A percentile compares a stretch with the other conserved stretches of the same genome.
phyloP scores from a whole-genome alignment of 768 basidiomycete species.

The Lentinula sp. region DNA sequence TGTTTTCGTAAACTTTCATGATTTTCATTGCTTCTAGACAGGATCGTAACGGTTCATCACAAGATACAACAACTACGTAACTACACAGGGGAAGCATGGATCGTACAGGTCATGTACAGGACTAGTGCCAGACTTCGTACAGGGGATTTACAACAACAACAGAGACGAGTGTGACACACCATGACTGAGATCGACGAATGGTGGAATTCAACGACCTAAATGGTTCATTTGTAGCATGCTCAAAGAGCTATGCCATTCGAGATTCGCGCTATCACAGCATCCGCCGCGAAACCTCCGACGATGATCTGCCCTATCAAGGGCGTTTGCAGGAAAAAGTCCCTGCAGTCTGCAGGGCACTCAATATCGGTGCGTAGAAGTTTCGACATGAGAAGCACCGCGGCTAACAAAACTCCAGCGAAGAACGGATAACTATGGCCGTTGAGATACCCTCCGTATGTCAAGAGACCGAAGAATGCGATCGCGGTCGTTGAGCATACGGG shows the following conservation, averaged over 20 bases:
- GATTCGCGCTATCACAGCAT: constrained; percentile 15
- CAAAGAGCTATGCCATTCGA: constrained; percentile 12
- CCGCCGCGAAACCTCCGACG: constrained; percentile 18
- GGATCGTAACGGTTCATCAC: too few species aligned
- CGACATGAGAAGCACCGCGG: constrained; percentile 13
- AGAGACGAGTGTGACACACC: too few species aligned
- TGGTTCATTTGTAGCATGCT: neutral
- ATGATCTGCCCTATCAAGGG: constrained; percentile 21
- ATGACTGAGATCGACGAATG: too few species aligned
- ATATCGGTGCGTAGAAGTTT: constrained; percentile 18
- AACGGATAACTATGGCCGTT: constrained; percentile 37
- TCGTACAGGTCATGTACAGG: too few species aligned
- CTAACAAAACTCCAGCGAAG: constrained; percentile 16
- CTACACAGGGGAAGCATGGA: too few species aligned
- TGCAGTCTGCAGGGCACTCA: constrained; percentile 20
- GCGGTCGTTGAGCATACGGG: constrained; percentile 43
- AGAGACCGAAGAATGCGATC: constrained; percentile 34
- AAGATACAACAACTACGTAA: too few species aligned
- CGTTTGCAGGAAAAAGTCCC: constrained; percentile 18
- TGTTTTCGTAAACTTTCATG: too few species aligned
- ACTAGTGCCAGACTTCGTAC: too few species aligned
- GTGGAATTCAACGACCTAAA: too few species aligned
- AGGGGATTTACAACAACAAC: too few species aligned
- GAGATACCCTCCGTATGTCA: constrained; percentile 37
- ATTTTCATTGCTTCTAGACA: too few species aligned